These are phyloP conservation scores for Fusarium transvaalense DNA, from an alignment of 2,329 filamentous ascomycete species.

Conservation along the genomic window DNA sequence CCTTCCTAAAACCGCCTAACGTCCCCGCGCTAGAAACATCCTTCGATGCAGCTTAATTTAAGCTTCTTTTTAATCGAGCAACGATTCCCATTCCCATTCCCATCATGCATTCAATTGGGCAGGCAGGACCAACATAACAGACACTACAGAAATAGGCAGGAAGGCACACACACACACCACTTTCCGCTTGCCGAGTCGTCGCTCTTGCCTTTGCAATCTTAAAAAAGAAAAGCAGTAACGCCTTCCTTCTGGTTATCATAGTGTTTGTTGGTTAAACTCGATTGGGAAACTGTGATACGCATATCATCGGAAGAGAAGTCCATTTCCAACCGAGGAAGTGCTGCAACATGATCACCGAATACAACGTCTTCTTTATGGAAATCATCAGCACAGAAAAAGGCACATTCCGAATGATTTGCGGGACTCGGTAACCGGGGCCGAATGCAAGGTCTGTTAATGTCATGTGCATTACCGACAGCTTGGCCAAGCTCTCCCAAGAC, in stretches of 20 bases:
- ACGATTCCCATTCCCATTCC: conserved; percentile 1
- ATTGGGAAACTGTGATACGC: not conserved
- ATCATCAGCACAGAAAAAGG: not conserved
- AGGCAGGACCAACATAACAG: not conserved
- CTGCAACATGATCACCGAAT: not conserved
- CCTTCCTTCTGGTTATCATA: not conserved
- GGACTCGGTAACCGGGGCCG: conserved; percentile 4
- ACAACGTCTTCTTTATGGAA: not conserved
- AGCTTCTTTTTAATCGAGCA: conserved; percentile 36
- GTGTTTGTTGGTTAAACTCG: conserved; percentile 3
- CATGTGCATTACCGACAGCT: conserved; percentile 3
- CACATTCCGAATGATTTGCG: not conserved
- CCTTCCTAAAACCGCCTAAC: conserved; percentile 44
- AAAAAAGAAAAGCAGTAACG: not conserved
- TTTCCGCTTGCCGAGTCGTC: not conserved
- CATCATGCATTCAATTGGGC: conserved; percentile 11
- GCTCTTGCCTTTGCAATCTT: not conserved
- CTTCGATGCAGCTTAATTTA: conserved; percentile 40
- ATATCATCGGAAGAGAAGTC: conserved; percentile 1
- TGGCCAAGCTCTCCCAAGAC: not conserved
- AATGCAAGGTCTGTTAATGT: not conserved
- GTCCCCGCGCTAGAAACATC: conserved; percentile 26
- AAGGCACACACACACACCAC: not conserved
- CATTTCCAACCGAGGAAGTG: not conserved
- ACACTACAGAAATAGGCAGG: not conserved